Evolutionary conservation across 441 rosid species (phyloP).

Genomic region (Corymbia calophylla): DNA sequence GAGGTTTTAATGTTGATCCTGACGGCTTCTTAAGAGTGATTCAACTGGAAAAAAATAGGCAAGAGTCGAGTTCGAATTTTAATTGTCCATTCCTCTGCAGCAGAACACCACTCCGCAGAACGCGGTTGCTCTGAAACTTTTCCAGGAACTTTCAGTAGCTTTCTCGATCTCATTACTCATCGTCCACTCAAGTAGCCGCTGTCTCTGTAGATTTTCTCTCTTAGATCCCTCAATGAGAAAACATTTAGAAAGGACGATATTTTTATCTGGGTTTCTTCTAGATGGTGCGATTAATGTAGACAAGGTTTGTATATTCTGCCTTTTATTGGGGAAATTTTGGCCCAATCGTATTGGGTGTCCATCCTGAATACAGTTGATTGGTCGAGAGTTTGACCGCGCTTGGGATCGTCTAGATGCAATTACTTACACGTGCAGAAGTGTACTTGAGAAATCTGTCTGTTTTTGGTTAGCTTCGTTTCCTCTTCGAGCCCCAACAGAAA

Average conservation of each 20-base stretch:
- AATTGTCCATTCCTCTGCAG: neutral
- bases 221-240: neutral
- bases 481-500: neutral
- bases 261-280: neutral
- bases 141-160: too few relatives aligned
- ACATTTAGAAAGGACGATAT: neutral
- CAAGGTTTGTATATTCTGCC: slow-evolving; percentile 9
- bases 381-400: neutral
- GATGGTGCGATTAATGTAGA: neutral
- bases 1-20: neutral
- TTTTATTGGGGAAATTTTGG: neutral
- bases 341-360: neutral
- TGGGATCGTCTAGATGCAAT: neutral
- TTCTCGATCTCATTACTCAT: neutral
- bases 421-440: neutral
- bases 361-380: neutral
- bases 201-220: neutral
- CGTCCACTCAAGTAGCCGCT: neutral
- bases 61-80: neutral
- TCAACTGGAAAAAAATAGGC: neutral
- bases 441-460: neutral
- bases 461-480: neutral
- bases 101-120: neutral
- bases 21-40: neutral
- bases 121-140: neutral